Percentiles rank a stretch among this genome's conserved stretches.
These are phyloP conservation scores for Vigna trinervia DNA, from an alignment of 306 rosid genomes.

Conservation along the genomic window DNA sequence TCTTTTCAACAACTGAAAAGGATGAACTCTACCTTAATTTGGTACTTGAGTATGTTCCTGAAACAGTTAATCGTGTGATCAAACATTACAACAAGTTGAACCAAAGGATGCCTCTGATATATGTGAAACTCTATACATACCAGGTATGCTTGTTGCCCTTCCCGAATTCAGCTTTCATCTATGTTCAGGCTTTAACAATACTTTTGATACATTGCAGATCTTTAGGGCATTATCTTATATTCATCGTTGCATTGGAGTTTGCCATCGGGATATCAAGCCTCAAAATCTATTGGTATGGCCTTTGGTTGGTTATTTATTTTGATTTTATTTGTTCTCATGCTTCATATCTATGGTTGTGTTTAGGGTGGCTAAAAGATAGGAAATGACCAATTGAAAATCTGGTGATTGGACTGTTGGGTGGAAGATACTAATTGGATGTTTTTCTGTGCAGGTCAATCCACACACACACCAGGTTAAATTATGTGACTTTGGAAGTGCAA, in stretches of 20 bases:
- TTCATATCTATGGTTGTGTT: slow-evolving; percentile 27
- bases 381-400: slow-evolving; percentile 15
- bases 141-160: slow-evolving; percentile 60
- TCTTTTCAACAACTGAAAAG: slow-evolving; percentile 97
- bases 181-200: slow-evolving; percentile 33
- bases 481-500: slow-evolving; percentile 98
- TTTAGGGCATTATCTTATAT: slow-evolving; percentile 91
- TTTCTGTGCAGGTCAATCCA: slow-evolving; percentile 79
- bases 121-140: slow-evolving; percentile 88
- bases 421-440: slow-evolving; percentile 26
- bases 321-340: slow-evolving; percentile 7
- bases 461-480: slow-evolving; percentile 97
- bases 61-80: slow-evolving; percentile 95
- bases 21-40: slow-evolving; percentile 95
- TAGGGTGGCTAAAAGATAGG: slow-evolving; percentile 24
- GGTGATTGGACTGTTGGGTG: slow-evolving; percentile 12
- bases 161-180: slow-evolving; percentile 2
- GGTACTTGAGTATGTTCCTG: slow-evolving; percentile 97
- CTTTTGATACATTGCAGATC: slow-evolving; percentile 63
- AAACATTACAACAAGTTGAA: slow-evolving; percentile 97
- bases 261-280: slow-evolving; percentile 97
- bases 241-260: slow-evolving; percentile 95
- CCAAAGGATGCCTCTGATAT: slow-evolving; percentile 92
- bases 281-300: slow-evolving; percentile 87
- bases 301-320: neutral